phyloP scores from a whole-genome alignment of 2,329 filamentous ascomycete genomes.

The Fusarium pseudoanthophilum region DNA sequence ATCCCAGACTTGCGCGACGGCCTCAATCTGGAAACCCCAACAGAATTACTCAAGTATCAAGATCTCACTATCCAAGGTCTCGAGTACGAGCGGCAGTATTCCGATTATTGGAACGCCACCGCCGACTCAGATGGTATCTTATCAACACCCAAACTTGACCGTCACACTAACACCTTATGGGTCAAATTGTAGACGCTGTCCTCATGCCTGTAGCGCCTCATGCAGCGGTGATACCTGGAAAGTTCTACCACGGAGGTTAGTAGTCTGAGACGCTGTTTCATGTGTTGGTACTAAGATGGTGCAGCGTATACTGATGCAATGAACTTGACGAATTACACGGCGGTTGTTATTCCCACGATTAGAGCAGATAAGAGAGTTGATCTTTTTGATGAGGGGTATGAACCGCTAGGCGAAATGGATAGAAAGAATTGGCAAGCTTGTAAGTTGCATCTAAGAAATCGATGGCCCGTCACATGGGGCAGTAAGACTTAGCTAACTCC shows the following conservation, averaged over 20 bases:
- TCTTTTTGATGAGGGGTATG: conserved; percentile 49
- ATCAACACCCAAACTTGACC: no score
- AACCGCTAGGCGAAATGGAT: conserved; percentile 56
- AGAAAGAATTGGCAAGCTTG: conserved; percentile 58
- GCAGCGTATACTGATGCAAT: conserved; percentile 52
- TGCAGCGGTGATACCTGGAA: conserved; percentile 58
- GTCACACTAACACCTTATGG: no score
- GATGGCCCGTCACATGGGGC: background rate
- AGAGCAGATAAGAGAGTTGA: conserved; percentile 63
- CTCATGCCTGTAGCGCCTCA: conserved; percentile 63
- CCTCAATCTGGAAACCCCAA: conserved; percentile 45
- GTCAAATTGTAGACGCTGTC: conserved; percentile 64
- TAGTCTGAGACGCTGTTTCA: accelerated
- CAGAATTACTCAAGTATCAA: conserved; percentile 48
- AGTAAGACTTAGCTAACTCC: background rate
- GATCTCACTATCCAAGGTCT: conserved; percentile 64
- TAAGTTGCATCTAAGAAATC: conserved; percentile 44
- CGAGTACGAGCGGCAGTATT: conserved; percentile 66
- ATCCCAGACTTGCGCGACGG: conserved; percentile 54
- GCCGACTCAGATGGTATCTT: conserved; percentile 54
- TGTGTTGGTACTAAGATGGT: accelerated
- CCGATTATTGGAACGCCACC: conserved; percentile 73
- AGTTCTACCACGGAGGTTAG: conserved; percentile 53
- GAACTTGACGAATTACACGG: conserved; percentile 68
- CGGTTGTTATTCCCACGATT: conserved; percentile 65